Conservation (phyloP, 345 rosid genomes). For the Anastatica hierochuntica region DNA sequence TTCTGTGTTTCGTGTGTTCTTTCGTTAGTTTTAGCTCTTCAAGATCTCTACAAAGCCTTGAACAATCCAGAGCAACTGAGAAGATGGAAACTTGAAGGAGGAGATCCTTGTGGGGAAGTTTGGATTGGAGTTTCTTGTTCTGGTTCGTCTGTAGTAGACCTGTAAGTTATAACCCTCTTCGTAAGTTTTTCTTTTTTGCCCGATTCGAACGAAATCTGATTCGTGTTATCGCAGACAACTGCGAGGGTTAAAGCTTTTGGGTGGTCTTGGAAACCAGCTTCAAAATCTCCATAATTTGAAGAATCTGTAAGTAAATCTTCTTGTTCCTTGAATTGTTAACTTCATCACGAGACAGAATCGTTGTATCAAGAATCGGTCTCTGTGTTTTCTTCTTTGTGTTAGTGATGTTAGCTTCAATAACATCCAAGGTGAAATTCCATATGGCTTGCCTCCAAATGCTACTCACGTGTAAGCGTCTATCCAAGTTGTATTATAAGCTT, state of each 20-base stretch:
- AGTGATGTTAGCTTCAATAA: constrained; percentile 78
- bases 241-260: constrained; percentile 49
- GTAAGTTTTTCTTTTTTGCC: background rate
- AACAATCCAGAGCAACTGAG: constrained; percentile 50
- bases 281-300: constrained; percentile 54
- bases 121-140: constrained; percentile 84
- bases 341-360: background rate
- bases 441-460: constrained; percentile 61
- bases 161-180: constrained; percentile 36
- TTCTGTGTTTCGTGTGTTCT: too few relatives aligned
- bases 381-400: too few relatives aligned
- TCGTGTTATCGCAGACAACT: constrained; percentile 37
- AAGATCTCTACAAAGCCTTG: constrained; percentile 50
- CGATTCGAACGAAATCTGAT: too few relatives aligned
- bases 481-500: background rate
- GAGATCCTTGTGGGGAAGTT: constrained; percentile 72
- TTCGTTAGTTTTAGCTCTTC: constrained; percentile 51
- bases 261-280: constrained; percentile 61
- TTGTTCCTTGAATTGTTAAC: background rate
- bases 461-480: constrained; percentile 57
- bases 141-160: constrained; percentile 51
- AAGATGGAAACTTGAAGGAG: constrained; percentile 60
- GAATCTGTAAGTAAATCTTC: constrained; percentile 47
- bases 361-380: too few relatives aligned
- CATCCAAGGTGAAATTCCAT: constrained; percentile 66